Percentiles rank a stretch among this genome's conserved stretches.
phyloP scores from a whole-genome alignment of 192 early-diverging fungal species.

The Podila horticola region DNA sequence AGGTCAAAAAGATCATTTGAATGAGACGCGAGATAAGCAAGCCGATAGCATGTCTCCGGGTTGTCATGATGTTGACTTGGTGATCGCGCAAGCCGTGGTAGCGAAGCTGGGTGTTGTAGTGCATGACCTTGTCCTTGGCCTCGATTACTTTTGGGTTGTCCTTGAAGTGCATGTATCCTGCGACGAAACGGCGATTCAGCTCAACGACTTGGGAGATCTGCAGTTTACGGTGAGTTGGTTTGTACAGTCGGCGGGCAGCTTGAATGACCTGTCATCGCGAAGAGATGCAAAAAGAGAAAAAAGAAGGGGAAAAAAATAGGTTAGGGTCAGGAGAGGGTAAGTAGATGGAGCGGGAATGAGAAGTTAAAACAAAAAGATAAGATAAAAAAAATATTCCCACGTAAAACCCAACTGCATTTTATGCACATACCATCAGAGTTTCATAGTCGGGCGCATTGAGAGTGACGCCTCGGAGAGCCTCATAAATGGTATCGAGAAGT shows the following conservation, averaged over 20 bases:
- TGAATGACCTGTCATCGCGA: constrained; percentile 76
- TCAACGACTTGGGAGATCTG: constrained; percentile 85
- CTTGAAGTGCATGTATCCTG: constrained; percentile 85
- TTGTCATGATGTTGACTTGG: constrained; percentile 86
- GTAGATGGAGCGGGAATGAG: no score
- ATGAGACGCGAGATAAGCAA: constrained; percentile 74
- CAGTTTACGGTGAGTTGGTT: constrained; percentile 83
- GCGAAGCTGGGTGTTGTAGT: constrained; percentile 87
- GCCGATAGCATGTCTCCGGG: constrained; percentile 74
- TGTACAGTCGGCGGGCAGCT: constrained; percentile 90
- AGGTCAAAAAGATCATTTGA: constrained; percentile 74
- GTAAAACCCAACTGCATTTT: background rate
- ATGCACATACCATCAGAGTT: constrained; percentile 74
- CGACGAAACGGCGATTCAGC: constrained; percentile 86
- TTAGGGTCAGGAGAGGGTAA: background rate
- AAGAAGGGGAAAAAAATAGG: background rate
- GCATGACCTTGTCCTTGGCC: constrained; percentile 72
- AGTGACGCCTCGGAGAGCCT: constrained; percentile 85
- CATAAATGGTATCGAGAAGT: constrained; percentile 79
- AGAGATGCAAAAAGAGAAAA: background rate
- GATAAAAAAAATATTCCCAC: no score
- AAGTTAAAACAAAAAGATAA: no score
- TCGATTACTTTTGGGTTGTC: constrained; percentile 83
- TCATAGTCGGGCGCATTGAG: constrained; percentile 93
- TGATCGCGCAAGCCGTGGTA: constrained; percentile 95